Base-by-base conservation (phyloP, 306 rosid genomes). In the Inga laurina region DNA sequence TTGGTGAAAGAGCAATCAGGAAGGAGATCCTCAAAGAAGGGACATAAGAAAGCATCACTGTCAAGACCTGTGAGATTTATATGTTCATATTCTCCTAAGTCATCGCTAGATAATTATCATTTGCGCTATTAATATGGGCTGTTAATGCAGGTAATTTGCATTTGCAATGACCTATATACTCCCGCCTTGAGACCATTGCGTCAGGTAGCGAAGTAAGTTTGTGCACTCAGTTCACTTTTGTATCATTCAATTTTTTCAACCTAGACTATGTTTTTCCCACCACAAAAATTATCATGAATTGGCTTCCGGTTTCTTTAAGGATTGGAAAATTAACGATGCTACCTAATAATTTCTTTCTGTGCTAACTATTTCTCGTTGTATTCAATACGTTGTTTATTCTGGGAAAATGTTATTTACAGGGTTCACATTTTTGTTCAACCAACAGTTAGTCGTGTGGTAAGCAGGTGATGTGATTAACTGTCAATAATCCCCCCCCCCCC, bases 121-220 rank as follows among this genome's bases (percentile, higher is more conserved):
- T 78, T 79, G 70, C 52, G 37, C 74, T 34, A 72, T 72, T 85
- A 62, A 71, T 76, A 72, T 82, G 85, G 71, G 57, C 39, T 83
- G 41, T 82, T 72, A 82, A 66, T 86, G 79, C 86, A 95, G 99
- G 95, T 95, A 81, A 92, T 95, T 82, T 95, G 99, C 91, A 95
- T 95, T 84, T 95, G 99, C 79, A 95, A 95, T 90, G 99, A 95
- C 84, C 89, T 95, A 43, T 95, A 95, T 80, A 93, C 98, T 68
- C 97, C 99, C 67, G 94, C 94, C 74, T 90, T 95, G 87, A 93
- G 99, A 90, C 92, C 94, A 51, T 85, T 95, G 84, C 98, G 99
- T 77, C 93, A 88, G 79, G 88, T 93, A 49, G 98, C 98, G 81
- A 92, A 92, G 99, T 95, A 93, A 91, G 96, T 86, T 74, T 84